Evolutionary conservation across 208 protist species (phyloP), one percentile per base, ranked within the genome.

Genomic region (Crithidia fasciculata): DNA sequence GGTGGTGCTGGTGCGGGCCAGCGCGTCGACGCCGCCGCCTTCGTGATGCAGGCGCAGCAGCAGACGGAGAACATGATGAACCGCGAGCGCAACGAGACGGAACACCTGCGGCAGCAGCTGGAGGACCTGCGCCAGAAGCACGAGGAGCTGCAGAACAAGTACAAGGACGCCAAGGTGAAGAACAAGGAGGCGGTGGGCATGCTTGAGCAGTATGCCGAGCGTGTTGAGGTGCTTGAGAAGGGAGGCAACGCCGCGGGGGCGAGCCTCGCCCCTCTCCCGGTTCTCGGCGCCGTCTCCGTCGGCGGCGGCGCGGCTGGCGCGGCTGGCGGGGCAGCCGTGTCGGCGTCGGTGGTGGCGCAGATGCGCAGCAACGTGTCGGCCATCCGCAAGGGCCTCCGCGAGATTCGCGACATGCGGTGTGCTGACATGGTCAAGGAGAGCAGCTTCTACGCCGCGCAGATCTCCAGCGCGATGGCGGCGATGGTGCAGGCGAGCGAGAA

Each of bases 111-210:
- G 53, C 61, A 71, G 49, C 81, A 95, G 69, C 84, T 95, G n/a
- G 89, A 94, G 67, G 86, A 91, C 40, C 82, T 95, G 10, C 90
- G 84, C 56, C 81, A 72, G 57, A 88, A 94, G 76, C 81, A 95
- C 76, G 93, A 94, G 71, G 84, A 97, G 37, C 70, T 97, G 49
- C 89, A 95, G 68, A 93, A 92, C 75, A 97, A 97, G 78, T 97
- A 94, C 83, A 97, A 95, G 77, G 93, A 97, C 61, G 93, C 90
- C 40, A 97, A 97, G 85, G 67, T 74, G 18, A 95, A 95, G 81
- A 97, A 95, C 76, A 95, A 86, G 78, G 84, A 91, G 62, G 87
- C 85, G 3, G 80, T 95, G 28, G 55, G 63, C 36, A 72, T 80
- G 40, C 76, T 97, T 18, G 81, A 95, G 59, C 59, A 86, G 76